These are phyloP conservation scores for barrel medic (Medicago truncatula) DNA, from an alignment of 306 rosid species.

Conservation along the genomic window MtrunA17r5.0-ANR NC_053042.1:100001-100500, in stretches of 20 bases:
- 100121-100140: neutral
- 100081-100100: constrained; percentile 55
- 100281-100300: neutral
- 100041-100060: constrained; percentile 33
- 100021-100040: neutral
- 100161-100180: constrained; percentile 12
- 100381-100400: neutral
- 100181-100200: neutral
- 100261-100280: constrained; percentile 21
- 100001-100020: constrained; percentile 2
- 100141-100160: constrained; percentile 17
- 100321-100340: neutral
- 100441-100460: too few species aligned
- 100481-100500: too few species aligned
- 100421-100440: too few species aligned
- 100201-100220: neutral
- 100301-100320: neutral
- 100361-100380: neutral
- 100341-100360: neutral
- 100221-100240: constrained; percentile 4
- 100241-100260: neutral
- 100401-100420: too few species aligned
- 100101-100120: constrained; percentile 48
- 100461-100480: too few species aligned
- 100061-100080: constrained; percentile 44